Percentiles rank a stretch among this genome's conserved stretches.
phyloP scores from a whole-genome alignment of 805 yeast genomes.

The Saccharomycopsis oosterbeekiorum region DNA sequence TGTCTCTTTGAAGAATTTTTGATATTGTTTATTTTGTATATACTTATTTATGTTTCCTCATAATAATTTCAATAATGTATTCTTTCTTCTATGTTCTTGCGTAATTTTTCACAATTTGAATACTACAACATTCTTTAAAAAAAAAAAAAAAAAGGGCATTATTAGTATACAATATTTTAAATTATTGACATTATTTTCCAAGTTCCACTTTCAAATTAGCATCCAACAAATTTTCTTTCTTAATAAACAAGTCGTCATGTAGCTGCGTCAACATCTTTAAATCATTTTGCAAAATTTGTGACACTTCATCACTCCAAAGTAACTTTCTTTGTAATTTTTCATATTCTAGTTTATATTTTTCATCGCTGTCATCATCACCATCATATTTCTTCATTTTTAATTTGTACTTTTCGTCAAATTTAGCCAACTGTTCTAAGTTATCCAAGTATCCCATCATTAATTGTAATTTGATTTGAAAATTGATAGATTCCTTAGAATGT shows the following conservation, averaged over 20 bases:
- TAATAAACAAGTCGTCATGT: conserved; percentile 31
- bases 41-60: background rate
- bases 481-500: background rate
- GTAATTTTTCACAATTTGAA: background rate
- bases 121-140: background rate
- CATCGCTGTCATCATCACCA: conserved; percentile 10
- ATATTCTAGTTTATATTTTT: conserved; percentile 21
- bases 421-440: background rate
- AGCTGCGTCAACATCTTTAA: conserved; percentile 24
- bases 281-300: conserved; percentile 28
- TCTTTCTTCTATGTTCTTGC: background rate
- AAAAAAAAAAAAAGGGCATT: background rate
- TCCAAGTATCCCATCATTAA: conserved; percentile 1
- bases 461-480: background rate
- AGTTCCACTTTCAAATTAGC: conserved; percentile 30
- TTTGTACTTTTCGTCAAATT: background rate
- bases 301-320: conserved; percentile 31
- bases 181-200: background rate
- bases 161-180: background rate
- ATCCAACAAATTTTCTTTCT: conserved; percentile 35
- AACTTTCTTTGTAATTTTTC: conserved; percentile 27
- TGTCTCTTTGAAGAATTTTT: background rate
- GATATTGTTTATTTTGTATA: background rate
- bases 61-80: too few species aligned
- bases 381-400: conserved; percentile 3